A percentile compares a stretch with the other conserved stretches of the same genome.
Conservation (phyloP, 768 basidiomycete genomes). For the Crepidotus variabilis region DNA sequence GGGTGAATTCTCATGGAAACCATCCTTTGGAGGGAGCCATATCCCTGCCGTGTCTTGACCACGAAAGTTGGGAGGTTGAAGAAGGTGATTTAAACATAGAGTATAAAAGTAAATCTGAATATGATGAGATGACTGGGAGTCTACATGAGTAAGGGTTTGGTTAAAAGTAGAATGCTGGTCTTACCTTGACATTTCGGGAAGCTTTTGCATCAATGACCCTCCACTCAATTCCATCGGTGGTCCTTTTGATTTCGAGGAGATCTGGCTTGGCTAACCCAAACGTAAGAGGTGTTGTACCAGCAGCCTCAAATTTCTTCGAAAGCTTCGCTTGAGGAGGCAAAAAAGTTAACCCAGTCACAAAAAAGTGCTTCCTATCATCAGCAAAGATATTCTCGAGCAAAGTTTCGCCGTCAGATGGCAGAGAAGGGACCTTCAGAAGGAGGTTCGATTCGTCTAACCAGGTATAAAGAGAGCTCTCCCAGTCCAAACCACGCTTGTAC, state of each 20-base stretch:
- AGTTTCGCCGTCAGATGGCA: constrained; percentile 27
- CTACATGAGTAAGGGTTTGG: not conserved
- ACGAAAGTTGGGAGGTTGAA: constrained; percentile 29
- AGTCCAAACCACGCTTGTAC: constrained; percentile 39
- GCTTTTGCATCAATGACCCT: constrained; percentile 50
- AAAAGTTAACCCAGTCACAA: constrained; percentile 40
- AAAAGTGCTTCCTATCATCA: constrained; percentile 42
- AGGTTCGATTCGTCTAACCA: constrained; percentile 38
- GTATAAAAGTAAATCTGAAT: constrained; percentile 52
- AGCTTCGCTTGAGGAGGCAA: constrained; percentile 36
- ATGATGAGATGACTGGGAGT: constrained; percentile 42
- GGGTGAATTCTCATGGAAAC: constrained; percentile 26
- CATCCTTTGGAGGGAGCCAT: constrained; percentile 42
- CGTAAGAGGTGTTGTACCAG: constrained; percentile 27
- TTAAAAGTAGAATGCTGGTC: not conserved
- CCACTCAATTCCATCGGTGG: constrained; percentile 32
- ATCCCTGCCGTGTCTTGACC: constrained; percentile 35
- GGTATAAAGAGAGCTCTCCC: constrained; percentile 38
- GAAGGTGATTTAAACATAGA: constrained; percentile 36
- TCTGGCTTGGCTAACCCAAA: constrained; percentile 50
- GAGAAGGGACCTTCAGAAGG: constrained; percentile 36
- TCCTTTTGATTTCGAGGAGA: constrained; percentile 39
- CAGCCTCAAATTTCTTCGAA: constrained; percentile 26
- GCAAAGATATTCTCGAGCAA: constrained; percentile 38
- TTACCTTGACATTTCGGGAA: constrained; percentile 43